phyloP scores from a whole-genome alignment of 108 stramenopile genomes.

The Aurantiochytrium sp. region DNA sequence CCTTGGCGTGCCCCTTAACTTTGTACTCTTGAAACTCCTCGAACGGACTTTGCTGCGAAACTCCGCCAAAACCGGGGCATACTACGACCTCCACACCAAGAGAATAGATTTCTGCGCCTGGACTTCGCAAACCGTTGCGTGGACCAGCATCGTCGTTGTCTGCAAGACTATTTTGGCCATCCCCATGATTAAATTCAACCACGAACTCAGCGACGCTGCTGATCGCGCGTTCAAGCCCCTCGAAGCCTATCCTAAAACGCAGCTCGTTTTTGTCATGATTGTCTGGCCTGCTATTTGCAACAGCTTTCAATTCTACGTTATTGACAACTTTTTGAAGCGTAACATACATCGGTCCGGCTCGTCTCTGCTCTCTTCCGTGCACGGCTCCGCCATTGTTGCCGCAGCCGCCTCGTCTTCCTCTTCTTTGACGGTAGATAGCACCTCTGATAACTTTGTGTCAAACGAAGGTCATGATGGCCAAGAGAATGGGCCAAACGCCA shows the following conservation, averaged over 20 bases:
- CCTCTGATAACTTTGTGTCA: too few species aligned
- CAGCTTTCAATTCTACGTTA: background rate
- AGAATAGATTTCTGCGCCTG: background rate
- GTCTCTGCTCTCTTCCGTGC: background rate
- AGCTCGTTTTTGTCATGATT: background rate
- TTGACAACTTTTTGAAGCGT: background rate
- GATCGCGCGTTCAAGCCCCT: background rate
- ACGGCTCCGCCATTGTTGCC: background rate
- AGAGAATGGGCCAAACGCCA: background rate
- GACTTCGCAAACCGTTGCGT: background rate
- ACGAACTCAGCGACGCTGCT: background rate
- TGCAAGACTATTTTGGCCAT: background rate
- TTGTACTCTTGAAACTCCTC: background rate
- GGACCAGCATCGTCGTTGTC: background rate
- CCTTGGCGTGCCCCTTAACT: background rate
- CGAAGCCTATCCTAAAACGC: background rate
- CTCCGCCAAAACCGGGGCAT: background rate
- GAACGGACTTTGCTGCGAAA: background rate
- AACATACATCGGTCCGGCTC: background rate
- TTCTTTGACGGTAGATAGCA: too few species aligned
- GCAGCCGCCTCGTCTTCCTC: too few species aligned
- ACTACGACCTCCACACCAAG: background rate
- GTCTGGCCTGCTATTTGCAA: conserved; percentile 11
- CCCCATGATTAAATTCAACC: background rate
- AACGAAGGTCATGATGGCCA: background rate